phyloP scores from a whole-genome alignment of 2,329 filamentous ascomycete species.

The Fusarium albidum region DNA sequence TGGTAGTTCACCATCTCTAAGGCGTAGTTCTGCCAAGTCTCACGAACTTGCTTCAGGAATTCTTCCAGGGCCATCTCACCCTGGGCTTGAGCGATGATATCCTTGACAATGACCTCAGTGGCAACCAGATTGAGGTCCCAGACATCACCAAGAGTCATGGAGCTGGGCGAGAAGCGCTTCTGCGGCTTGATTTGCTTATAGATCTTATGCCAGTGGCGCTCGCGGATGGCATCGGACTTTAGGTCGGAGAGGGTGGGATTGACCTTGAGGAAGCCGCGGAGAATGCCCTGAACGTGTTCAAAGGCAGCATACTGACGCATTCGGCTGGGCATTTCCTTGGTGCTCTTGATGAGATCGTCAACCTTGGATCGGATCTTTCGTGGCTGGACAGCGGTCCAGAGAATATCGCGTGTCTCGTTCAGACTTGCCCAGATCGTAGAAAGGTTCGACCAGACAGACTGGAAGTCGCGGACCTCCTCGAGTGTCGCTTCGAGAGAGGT shows the following conservation, averaged over 20 bases:
- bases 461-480: conserved; percentile 98
- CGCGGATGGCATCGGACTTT: conserved; percentile 95
- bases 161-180: conserved; percentile 91
- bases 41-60: conserved; percentile 94
- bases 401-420: conserved; percentile 88
- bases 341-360: conserved; percentile 94
- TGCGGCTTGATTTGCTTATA: conserved; percentile 95
- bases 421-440: conserved; percentile 97
- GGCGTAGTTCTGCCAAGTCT: conserved; percentile 95
- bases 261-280: conserved; percentile 89
- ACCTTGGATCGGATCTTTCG: conserved; percentile 90
- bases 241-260: conserved; percentile 88
- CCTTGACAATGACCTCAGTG: conserved; percentile 86
- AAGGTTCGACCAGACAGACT: conserved; percentile 95
- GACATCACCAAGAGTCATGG: conserved; percentile 96
- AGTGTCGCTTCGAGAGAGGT: conserved; percentile 85
- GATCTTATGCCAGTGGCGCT: conserved; percentile 97
- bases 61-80: conserved; percentile 99
- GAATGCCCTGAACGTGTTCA: conserved; percentile 92
- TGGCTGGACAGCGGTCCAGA: conserved; percentile 96
- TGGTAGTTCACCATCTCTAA: conserved; percentile 97
- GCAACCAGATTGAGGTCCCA: conserved; percentile 95
- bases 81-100: conserved; percentile 94
- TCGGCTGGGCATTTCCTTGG: conserved; percentile 97
- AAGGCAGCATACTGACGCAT: conserved; percentile 99